Evolutionary conservation across 345 rosid species (phyloP), one percentile per base, ranked within the genome.

Genomic region (Carallia pectinifolia): DNA sequence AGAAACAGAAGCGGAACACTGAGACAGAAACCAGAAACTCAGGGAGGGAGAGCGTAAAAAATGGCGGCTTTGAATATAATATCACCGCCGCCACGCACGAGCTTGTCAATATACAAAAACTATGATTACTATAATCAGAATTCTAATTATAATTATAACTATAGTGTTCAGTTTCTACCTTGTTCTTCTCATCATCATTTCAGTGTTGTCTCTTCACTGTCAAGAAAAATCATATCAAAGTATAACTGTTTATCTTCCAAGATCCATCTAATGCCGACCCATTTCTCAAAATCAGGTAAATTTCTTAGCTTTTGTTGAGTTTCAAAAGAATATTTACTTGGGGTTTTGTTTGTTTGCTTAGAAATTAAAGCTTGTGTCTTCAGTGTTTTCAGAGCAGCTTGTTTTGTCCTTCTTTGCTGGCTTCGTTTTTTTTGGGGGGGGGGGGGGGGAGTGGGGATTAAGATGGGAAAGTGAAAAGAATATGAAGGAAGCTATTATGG

Each of bases 271-370:
- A 68, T 82, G 69, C 80, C 70, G 1, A 19, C 71, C 79, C 83
- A 54, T 75, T 64, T 74, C 77, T 81, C 87, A 0, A 61, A 59
- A 77, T 76, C 90, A 60, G 86, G 89, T 85, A 67, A 72, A 19
- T 54, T 56, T 77, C 44, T 40, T 34, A 31, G 13, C 30, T 44
- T 64, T 36, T 13, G 1, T 64, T 34, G 23, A 37, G 18, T 61
- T 54, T 63, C 53, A 10, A 16, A 56, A 19, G 29, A 56, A 9
- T 33, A 31, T 18, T n/a, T n/a, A 31, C 47, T 61, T n/a, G 52
- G 52, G 23, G 39, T 27, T 37, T 48, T 36, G 23, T 13, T 15
- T 55, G 19, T 63, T 31, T 44, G 12, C 15, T 19, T 55, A 6
- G 2, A 19, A 56, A 56, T 30, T 15, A 44, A 44, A 12, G 50